phyloP scores from a whole-genome alignment of 106 monocot species.

The Iris macrosiphon region DNA sequence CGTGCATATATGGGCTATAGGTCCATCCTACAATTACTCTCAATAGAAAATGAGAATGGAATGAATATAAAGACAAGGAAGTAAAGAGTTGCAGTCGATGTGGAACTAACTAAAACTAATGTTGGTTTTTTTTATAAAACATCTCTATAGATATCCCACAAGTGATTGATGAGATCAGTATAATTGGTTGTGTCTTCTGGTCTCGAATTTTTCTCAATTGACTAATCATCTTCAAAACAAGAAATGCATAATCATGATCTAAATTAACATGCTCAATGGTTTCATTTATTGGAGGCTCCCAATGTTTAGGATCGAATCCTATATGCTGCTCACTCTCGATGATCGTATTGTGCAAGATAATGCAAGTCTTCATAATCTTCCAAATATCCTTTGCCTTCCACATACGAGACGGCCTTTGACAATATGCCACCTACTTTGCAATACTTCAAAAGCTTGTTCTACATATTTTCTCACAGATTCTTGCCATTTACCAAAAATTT shows the following conservation, averaged over 20 bases:
- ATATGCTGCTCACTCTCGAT: neutral
- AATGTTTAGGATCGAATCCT: neutral
- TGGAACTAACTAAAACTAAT: too few species aligned
- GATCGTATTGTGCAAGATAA: neutral
- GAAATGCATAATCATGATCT: conserved; percentile 2
- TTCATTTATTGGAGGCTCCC: neutral
- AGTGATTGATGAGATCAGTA: neutral
- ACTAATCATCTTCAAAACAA: neutral
- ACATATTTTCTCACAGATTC: neutral
- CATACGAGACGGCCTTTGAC: neutral
- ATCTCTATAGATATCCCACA: too few species aligned
- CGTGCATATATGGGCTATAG: too few species aligned
- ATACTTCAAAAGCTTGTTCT: neutral
- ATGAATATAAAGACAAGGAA: too few species aligned
- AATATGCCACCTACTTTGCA: neutral
- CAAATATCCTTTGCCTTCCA: neutral
- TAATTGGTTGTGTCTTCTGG: neutral
- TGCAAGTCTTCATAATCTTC: conserved; percentile 3
- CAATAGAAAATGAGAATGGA: too few species aligned
- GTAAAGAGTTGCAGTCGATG: too few species aligned
- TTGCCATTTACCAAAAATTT: too few species aligned
- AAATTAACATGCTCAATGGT: neutral
- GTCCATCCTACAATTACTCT: too few species aligned
- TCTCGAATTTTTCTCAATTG: neutral
- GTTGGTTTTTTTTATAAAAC: too few species aligned